Evolutionary conservation across 495 filamentous ascomycete species (phyloP).

Genomic region (Talaromyces liani): DNA sequence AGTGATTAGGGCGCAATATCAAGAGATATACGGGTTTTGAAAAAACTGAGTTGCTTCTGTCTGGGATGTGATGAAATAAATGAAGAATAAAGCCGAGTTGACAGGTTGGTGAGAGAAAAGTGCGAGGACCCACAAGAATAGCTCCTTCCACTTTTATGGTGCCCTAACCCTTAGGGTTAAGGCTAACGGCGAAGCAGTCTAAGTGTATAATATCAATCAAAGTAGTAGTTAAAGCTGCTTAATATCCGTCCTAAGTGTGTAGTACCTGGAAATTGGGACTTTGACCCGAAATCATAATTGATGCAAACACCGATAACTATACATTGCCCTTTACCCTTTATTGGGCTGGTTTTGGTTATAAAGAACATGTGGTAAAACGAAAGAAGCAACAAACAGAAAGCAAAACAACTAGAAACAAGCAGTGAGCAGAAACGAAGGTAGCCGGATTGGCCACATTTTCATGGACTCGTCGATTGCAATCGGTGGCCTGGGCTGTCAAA

Average conservation of each 20-base stretch:
- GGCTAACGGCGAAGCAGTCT: background rate
- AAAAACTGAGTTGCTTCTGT: slow-evolving; percentile 8
- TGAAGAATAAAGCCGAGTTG: background rate
- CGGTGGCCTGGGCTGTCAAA: background rate
- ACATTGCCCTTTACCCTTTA: background rate
- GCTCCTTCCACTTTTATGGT: background rate
- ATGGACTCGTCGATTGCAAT: background rate
- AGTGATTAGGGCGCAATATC: too few relatives aligned
- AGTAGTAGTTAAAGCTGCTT: background rate
- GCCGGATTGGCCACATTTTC: too few relatives aligned
- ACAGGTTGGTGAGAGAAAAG: background rate
- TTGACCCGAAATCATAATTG: background rate
- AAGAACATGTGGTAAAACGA: background rate
- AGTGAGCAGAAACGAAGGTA: background rate
- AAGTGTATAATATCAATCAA: background rate
- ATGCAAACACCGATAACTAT: background rate
- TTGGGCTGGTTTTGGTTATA: background rate
- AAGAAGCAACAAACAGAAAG: background rate
- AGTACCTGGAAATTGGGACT: background rate
- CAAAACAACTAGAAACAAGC: background rate
- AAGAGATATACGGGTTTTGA: too few relatives aligned
- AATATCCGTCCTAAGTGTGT: background rate
- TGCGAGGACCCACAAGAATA: background rate
- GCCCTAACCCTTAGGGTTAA: background rate
- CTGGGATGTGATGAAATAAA: slow-evolving; percentile 9